These are phyloP conservation scores for Tolypocladium tundrense DNA, from an alignment of 2,329 filamentous ascomycete genomes.

Conservation along the genomic window DNA sequence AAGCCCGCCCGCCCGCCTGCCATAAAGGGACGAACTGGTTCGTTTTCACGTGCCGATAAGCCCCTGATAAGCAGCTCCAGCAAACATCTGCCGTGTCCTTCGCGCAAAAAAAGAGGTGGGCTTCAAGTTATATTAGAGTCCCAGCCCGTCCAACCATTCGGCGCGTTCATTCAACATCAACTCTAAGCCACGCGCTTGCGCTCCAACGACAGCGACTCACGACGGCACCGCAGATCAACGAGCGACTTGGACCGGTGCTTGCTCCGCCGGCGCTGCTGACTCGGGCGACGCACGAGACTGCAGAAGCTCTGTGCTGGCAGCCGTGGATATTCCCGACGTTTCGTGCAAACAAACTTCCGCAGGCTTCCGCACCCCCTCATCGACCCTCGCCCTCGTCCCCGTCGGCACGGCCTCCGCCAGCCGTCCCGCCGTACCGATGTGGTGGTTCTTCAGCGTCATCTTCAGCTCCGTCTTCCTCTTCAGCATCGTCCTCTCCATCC, in stretches of 20 bases:
- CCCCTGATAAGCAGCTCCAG: slow-evolving; percentile 1
- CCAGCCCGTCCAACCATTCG: background rate
- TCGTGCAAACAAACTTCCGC: background rate
- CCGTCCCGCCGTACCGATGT: slow-evolving; percentile 49
- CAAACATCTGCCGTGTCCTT: background rate
- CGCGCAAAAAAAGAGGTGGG: background rate
- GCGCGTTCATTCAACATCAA: slow-evolving; percentile 1
- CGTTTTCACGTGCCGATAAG: slow-evolving; percentile 1
- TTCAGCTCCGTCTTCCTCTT: slow-evolving; percentile 80
- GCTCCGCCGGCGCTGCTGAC: background rate
- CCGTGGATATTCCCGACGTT: background rate
- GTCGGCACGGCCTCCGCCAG: slow-evolving; percentile 16
- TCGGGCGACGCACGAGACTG: background rate
- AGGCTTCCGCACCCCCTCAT: background rate
- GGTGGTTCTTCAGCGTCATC: slow-evolving; percentile 67
- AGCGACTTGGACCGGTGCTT: background rate
- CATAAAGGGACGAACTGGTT: background rate
- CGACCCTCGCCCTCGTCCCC: background rate
- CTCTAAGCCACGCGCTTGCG: background rate
- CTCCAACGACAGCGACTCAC: background rate
- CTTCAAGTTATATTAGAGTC: background rate
- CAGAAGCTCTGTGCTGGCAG: background rate
- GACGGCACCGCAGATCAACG: background rate
- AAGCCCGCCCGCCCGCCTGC: background rate
- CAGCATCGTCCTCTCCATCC: slow-evolving; percentile 89